These are phyloP conservation scores for Dujonia santamariae DNA, from an alignment of 1,139 yeast genomes.

Conservation along the genomic window DNA sequence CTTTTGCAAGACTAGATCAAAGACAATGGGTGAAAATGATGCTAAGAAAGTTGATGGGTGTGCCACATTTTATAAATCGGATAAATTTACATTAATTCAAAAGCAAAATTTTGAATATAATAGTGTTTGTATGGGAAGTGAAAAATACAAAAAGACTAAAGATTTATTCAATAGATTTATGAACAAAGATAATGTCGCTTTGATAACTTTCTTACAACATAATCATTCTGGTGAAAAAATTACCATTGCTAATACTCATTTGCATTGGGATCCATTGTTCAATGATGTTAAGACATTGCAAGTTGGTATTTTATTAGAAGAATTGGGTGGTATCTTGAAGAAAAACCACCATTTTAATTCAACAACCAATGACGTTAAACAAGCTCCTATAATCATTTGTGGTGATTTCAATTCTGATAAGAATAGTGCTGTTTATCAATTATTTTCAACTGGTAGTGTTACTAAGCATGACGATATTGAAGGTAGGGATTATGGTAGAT, in stretches of 20 bases:
- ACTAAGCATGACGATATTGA: slow-evolving; percentile 75
- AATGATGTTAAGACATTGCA: slow-evolving; percentile 96
- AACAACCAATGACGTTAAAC: slow-evolving; percentile 52
- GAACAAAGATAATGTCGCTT: slow-evolving; percentile 92
- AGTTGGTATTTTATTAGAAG: slow-evolving; percentile 88
- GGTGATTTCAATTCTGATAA: slow-evolving; percentile 94
- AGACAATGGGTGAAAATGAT: slow-evolving; percentile 81
- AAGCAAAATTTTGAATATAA: slow-evolving; percentile 82
- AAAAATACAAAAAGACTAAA: slow-evolving; percentile 87
- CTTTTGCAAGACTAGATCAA: slow-evolving; percentile 87
- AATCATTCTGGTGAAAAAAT: slow-evolving; percentile 67
- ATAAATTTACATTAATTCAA: slow-evolving; percentile 67
- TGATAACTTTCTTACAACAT: slow-evolving; percentile 77
- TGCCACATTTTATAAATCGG: slow-evolving; percentile 78
- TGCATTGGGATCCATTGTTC: slow-evolving; percentile 97
- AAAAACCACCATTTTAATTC: slow-evolving; percentile 47
- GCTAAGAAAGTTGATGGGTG: slow-evolving; percentile 96
- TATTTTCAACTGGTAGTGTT: slow-evolving; percentile 76
- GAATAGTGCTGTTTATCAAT: slow-evolving; percentile 88
- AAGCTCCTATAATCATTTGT: slow-evolving; percentile 75
- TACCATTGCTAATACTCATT: slow-evolving; percentile 84
- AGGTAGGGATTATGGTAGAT: slow-evolving; percentile 87
- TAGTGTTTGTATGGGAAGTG: slow-evolving; percentile 82
- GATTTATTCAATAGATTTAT: slow-evolving; percentile 94
- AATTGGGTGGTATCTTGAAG: slow-evolving; percentile 63